Base-by-base conservation (phyloP, 2,329 filamentous ascomycete genomes). In the Talaromyces sp. region DNA sequence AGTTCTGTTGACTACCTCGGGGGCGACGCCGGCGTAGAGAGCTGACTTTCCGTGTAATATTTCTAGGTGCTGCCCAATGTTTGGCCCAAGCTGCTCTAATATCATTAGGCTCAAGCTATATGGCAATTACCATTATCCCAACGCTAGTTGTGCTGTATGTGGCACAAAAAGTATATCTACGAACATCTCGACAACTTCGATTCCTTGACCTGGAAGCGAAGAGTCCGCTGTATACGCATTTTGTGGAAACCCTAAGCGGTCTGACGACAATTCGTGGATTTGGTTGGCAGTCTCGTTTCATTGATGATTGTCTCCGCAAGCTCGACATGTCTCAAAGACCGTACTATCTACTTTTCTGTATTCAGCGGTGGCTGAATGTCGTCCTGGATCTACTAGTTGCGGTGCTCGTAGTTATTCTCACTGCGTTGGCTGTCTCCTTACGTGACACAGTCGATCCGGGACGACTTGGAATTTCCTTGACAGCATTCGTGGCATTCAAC, bases 161-260 rank as follows among this genome's bases (percentile, higher is more conserved):
- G 2, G 71, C 88, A 0, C 86, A 87, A 66, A 83, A 79, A 61
- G 80, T 86, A 50, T 89, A 89, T 67, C 78, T 89, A 2, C 79
- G 84, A 0, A 89, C 86, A 0, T 88, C 86, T 1, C 77, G 86
- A 0, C 87, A 89, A 71, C 71, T 89, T 8, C 81, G 87, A 58
- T 79, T 87, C 22, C 72, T 89, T 6, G 87, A 89, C 54, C 79
- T 89, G 0, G 87, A 89, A 72, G 81, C 84, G 1, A 88, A 88
- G 68, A 83, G 83, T 0, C 86, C 86, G 0, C 74, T 88, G 0
- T 87, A 85, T 75, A 84, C 79, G 17, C 77, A 87, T 66, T 88
- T 87, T 68, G 77, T 82, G 31, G 85, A 87, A 66, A 84, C 82
- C 1, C 78, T 87, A 50, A 81, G 81, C 43, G 86, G 86, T 0